Evolutionary conservation across 2,329 filamentous ascomycete genomes (phyloP).

Genomic region (Tolypocladium capitatum): DNA sequence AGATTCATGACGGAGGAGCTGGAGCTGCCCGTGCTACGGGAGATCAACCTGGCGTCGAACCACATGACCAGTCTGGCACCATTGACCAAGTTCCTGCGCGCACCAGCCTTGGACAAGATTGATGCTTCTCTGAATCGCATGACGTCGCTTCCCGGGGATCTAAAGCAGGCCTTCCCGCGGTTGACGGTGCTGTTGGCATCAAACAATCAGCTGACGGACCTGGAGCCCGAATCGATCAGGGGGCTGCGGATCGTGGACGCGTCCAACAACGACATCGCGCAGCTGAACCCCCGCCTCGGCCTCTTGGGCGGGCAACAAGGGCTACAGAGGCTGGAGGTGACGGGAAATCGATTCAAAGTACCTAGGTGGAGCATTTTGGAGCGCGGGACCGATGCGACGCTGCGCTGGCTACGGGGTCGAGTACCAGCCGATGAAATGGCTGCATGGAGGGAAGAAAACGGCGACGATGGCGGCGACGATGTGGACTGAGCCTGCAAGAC

Average conservation of each 20-base stretch:
- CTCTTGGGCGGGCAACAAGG: slow-evolving; percentile 52
- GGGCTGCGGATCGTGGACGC: slow-evolving; percentile 68
- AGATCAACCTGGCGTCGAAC: slow-evolving; percentile 64
- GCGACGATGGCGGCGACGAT: slow-evolving; percentile 18
- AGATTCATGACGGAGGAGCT: slow-evolving; percentile 53
- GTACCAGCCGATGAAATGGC: slow-evolving; percentile 51
- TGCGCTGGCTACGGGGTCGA: slow-evolving; percentile 67
- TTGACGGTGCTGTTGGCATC: slow-evolving; percentile 58
- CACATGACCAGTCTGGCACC: slow-evolving; percentile 57
- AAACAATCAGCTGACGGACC: slow-evolving; percentile 65
- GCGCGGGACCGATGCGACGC: slow-evolving; percentile 72
- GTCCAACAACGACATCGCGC: slow-evolving; percentile 74
- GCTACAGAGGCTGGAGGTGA: slow-evolving; percentile 58
- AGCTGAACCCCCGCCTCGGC: slow-evolving; percentile 68
- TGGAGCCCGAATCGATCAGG: slow-evolving; percentile 59
- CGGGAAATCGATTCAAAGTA: slow-evolving; percentile 77
- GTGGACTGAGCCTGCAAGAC: slow-evolving; percentile 3
- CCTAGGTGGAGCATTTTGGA: slow-evolving; percentile 74
- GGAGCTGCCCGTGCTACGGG: slow-evolving; percentile 59
- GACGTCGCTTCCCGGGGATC: slow-evolving; percentile 45
- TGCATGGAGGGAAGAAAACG: slow-evolving; percentile 37
- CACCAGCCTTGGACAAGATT: slow-evolving; percentile 61
- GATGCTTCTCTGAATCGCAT: slow-evolving; percentile 79
- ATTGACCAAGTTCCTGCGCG: slow-evolving; percentile 53
- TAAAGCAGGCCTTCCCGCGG: slow-evolving; percentile 56